Percentiles rank a stretch among this genome's conserved stretches.
Evolutionary conservation across 2,329 filamentous ascomycete genomes (phyloP).

Genomic region (Hymenoscyphus occultus): DNA sequence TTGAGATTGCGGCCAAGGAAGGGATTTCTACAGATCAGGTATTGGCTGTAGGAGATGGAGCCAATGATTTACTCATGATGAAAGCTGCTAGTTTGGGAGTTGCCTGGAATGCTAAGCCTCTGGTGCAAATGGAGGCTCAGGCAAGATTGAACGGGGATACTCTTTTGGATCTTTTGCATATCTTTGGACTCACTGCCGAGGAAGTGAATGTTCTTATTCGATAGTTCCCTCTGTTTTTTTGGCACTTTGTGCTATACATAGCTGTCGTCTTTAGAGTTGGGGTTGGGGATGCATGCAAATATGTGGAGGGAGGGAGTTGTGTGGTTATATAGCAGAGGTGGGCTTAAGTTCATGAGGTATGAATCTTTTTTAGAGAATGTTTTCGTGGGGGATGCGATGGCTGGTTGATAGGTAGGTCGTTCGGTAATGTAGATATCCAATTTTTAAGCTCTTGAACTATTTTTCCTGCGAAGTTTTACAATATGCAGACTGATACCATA

Average conservation of each 20-base stretch:
- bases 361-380: background rate
- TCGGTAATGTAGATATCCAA: background rate
- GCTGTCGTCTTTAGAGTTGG: background rate
- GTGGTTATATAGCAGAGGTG: background rate
- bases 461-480: background rate
- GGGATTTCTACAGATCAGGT: constrained; percentile 63
- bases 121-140: constrained; percentile 74
- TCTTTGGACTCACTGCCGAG: constrained; percentile 68
- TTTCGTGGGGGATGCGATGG: too few relatives aligned
- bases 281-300: background rate
- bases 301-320: background rate
- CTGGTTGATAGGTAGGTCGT: too few relatives aligned
- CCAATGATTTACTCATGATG: constrained; percentile 82
- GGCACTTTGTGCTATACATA: background rate
- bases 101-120: constrained; percentile 80
- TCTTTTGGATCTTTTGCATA: constrained; percentile 68
- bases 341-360: background rate
- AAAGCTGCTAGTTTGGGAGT: constrained; percentile 71
- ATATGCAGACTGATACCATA: too few relatives aligned
- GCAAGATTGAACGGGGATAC: constrained; percentile 69
- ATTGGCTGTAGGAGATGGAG: constrained; percentile 76
- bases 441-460: background rate
- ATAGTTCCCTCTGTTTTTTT: background rate
- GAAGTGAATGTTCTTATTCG: constrained; percentile 47
- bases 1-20: constrained; percentile 68